Conservation (phyloP, 1,284 basidiomycete species). For the Sphaerobolus stellatus region DNA sequence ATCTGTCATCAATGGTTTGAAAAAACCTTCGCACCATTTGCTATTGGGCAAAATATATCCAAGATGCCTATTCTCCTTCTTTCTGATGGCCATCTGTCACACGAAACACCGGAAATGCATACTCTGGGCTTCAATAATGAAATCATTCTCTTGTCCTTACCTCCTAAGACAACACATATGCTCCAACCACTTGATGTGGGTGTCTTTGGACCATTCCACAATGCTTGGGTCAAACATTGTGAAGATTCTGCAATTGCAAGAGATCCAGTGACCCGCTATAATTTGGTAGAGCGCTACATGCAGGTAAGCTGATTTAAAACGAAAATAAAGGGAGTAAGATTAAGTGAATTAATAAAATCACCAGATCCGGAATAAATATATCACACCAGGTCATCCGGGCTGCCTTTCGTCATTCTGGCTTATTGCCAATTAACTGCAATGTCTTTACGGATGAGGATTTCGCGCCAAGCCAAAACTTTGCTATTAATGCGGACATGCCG, state of each 20-base stretch:
- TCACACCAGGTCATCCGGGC: too few species aligned
- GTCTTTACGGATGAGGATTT: too few species aligned
- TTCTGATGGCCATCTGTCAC: slow-evolving; percentile 29
- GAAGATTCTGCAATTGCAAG: neutral
- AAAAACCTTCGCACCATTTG: slow-evolving; percentile 33
- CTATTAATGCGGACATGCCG: too few species aligned
- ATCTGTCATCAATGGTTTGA: slow-evolving; percentile 35
- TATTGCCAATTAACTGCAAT: too few species aligned
- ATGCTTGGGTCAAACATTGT: neutral
- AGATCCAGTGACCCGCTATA: too few species aligned
- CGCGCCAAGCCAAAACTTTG: too few species aligned
- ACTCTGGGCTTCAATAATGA: slow-evolving; percentile 16
- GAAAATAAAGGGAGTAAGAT: too few species aligned
- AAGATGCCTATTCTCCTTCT: slow-evolving; percentile 22
- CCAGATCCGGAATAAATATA: too few species aligned
- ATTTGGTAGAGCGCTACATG: neutral
- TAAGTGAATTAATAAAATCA: too few species aligned
- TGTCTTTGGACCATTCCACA: slow-evolving; percentile 8
- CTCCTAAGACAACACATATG: slow-evolving; percentile 21
- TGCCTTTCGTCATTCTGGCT: too few species aligned
- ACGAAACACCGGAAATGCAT: slow-evolving; percentile 17
- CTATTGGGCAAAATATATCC: slow-evolving; percentile 19
- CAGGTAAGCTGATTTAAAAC: too few species aligned
- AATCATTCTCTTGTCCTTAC: slow-evolving; percentile 18
- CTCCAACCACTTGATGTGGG: slow-evolving; percentile 23